Base-by-base conservation (phyloP, 441 rosid species). In the Populus hybrid region DNA sequence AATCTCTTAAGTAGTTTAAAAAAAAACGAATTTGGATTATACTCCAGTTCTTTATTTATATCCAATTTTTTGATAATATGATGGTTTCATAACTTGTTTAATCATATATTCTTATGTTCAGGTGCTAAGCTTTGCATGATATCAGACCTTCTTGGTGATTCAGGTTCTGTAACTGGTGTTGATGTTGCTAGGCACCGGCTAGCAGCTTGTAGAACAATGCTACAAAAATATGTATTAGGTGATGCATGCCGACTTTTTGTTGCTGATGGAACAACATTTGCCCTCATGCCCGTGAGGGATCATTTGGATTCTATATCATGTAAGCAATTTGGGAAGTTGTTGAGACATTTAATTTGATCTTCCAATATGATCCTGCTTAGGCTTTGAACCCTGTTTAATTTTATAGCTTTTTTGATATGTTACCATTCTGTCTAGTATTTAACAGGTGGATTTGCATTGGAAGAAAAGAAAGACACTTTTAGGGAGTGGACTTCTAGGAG, bases 51-150 rank as follows among this genome's bases (percentile, higher is more conserved):
- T 45, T 45, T 4, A 14, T 45, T 45, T 45, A 45, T 14, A 14
- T 45, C 56, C 56, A 45, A 12, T 12, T 12, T 45, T 45, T 14
- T 45, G 5, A 45, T 14, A 45, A 45, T 45, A 4, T 0, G 6
- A 21, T 64, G 24, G n/a, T 67, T 28, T 16, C 36, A 3, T 29
- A 53, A 28, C 29, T 73, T 73, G 16, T 61, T 68, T 42, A 11
- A 12, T 68, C 29, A 24, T 33, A 42, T 36, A n/a, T 64, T 21
- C 61, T 81, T 69, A 24, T 65, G 38, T 79, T 68, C 88, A 95
- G 99, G 98, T 87, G 98, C 99, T 78, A 95, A 95, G 87, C 90
- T 93, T 69, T 93, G 99, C 83, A 90, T 95, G 93, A 87, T 95
- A 74, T 65, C 86, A 35, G 98, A 93, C 81, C 84, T 88, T 59